Percentiles rank a stretch among this genome's conserved stretches.
Evolutionary conservation across 768 basidiomycete species (phyloP).

Genomic region (Termitomyces sp.): DNA sequence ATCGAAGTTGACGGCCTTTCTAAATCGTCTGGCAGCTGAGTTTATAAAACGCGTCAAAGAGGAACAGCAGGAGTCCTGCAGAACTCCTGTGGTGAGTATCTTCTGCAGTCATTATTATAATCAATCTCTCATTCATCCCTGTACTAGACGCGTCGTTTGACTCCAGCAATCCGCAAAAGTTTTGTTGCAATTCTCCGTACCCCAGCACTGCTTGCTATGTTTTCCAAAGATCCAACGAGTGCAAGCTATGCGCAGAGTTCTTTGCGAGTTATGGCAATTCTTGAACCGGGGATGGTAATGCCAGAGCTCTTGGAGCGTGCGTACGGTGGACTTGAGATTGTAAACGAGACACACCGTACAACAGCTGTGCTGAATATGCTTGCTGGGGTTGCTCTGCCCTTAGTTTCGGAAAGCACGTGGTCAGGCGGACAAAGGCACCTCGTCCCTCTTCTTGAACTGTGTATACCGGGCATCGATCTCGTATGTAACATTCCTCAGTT

Average conservation of each 20-base stretch:
- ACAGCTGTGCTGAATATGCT: constrained; percentile 87
- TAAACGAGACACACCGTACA: constrained; percentile 94
- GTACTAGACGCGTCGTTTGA: constrained; percentile 66
- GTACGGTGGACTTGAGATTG: constrained; percentile 84
- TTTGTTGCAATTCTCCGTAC: constrained; percentile 82
- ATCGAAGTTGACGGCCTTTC: constrained; percentile 55
- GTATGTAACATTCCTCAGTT: constrained; percentile 30
- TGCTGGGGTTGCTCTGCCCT: constrained; percentile 65
- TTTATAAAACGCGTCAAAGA: constrained; percentile 77
- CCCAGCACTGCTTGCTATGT: constrained; percentile 87
- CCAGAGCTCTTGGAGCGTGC: constrained; percentile 88
- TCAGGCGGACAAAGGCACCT: constrained; percentile 85
- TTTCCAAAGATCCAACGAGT: constrained; percentile 78
- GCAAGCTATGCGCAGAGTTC: constrained; percentile 78
- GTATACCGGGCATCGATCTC: constrained; percentile 88
- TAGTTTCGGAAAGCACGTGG: constrained; percentile 77
- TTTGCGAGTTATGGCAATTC: constrained; percentile 67
- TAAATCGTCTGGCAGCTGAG: constrained; percentile 68
- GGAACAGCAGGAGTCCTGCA: constrained; percentile 72
- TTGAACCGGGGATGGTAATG: constrained; percentile 84
- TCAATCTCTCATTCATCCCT: not conserved
- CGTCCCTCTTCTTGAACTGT: constrained; percentile 81
- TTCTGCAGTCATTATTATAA: not conserved
- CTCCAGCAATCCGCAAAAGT: constrained; percentile 69
- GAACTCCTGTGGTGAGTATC: constrained; percentile 61